These are phyloP conservation scores for Coemansia sp. DNA, from an alignment of 192 early-diverging fungal species.

Conservation along the genomic window DNA sequence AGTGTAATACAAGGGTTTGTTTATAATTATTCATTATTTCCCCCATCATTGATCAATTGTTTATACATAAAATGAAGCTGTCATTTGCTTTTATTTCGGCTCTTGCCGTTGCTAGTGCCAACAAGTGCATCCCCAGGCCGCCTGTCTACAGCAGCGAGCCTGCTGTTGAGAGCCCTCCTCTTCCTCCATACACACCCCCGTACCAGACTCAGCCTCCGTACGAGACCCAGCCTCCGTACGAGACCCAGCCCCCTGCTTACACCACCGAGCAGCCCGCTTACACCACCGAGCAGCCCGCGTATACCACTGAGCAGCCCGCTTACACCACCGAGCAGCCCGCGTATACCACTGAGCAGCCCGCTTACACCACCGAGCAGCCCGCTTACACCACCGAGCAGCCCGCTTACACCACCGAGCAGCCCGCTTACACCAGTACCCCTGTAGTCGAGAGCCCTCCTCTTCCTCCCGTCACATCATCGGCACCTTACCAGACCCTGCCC, in stretches of 20 bases:
- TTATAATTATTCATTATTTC: no score
- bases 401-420: constrained; percentile 16
- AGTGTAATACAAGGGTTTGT: no score
- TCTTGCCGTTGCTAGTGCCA: constrained; percentile 15
- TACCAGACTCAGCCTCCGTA: background rate
- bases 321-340: constrained; percentile 8
- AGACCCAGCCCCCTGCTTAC: constrained; percentile 1
- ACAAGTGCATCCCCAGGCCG: constrained; percentile 35
- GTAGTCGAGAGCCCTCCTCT: background rate
- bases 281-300: constrained; percentile 2
- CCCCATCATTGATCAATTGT: no score
- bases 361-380: background rate
- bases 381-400: background rate
- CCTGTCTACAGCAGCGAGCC: no score
- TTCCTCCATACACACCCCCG: background rate
- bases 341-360: background rate
- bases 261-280: constrained; percentile 5
- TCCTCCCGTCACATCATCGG: background rate
- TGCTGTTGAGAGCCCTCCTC: background rate
- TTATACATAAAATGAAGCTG: constrained; percentile 22
- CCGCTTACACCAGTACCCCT: no score
- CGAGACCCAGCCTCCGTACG: background rate
- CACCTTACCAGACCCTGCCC: background rate
- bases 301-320: background rate
- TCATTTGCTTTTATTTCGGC: constrained; percentile 15